A percentile compares a stretch with the other conserved stretches of the same genome.
Evolutionary conservation across 73 alveolate genomes (phyloP).

Genomic region (Paramecium tetraurelia): DNA sequence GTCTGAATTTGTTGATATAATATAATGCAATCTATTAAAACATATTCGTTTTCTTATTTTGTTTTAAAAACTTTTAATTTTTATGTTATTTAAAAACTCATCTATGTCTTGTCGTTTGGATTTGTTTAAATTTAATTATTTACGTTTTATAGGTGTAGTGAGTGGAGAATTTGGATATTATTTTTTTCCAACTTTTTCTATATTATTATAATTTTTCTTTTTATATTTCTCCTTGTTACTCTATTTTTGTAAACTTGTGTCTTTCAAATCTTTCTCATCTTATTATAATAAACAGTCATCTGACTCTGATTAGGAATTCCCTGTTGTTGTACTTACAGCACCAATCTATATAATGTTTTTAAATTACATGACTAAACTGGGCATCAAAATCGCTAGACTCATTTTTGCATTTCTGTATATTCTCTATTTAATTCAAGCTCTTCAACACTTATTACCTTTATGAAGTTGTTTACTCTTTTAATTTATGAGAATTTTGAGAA

Average conservation of each 20-base stretch:
- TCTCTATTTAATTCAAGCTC: background rate
- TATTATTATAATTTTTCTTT: background rate
- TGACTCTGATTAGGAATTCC: background rate
- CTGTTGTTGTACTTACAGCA: constrained; percentile 1
- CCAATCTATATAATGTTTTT: background rate
- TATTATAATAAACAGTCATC: background rate
- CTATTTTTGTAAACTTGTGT: background rate
- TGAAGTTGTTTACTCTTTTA: background rate
- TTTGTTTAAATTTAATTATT: background rate
- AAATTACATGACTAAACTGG: background rate
- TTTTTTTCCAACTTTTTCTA: background rate
- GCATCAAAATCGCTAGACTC: background rate
- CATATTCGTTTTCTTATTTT: background rate
- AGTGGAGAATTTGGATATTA: background rate
- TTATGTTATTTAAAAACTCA: background rate
- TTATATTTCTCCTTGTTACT: background rate
- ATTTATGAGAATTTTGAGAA: background rate
- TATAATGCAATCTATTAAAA: background rate
- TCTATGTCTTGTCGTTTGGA: background rate
- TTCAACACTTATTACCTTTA: background rate
- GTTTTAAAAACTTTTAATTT: background rate
- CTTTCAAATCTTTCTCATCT: background rate
- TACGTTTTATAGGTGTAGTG: background rate
- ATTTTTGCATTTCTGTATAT: background rate
- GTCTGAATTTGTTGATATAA: background rate